Evolutionary conservation across 352 stramenopile species (phyloP).

Genomic region (Pythium folliculosum): DNA sequence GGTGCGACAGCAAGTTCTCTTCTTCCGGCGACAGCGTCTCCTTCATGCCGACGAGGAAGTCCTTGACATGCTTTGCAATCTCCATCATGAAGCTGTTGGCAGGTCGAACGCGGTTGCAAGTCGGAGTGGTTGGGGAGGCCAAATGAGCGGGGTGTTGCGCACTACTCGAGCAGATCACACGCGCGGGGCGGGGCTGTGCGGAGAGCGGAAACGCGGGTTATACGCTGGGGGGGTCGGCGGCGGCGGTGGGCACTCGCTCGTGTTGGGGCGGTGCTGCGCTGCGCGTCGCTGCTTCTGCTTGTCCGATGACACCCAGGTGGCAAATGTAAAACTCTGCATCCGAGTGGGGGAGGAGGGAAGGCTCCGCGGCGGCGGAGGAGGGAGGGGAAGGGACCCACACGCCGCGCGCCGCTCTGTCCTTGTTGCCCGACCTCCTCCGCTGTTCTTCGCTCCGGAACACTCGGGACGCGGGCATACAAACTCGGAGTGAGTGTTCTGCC

Average conservation of each 20-base stretch:
- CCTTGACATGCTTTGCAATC: conserved; percentile 77
- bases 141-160: neutral
- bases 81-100: conserved; percentile 50
- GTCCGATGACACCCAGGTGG: conserved; percentile 26
- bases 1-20: conserved; percentile 57
- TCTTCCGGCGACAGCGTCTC: conserved; percentile 70
- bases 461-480: conserved; percentile 19
- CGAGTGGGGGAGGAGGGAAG: conserved; percentile 9
- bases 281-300: conserved; percentile 5
- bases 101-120: neutral
- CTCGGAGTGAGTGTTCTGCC: conserved; percentile 17
- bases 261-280: conserved; percentile 2
- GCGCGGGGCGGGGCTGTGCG: too few relatives aligned
- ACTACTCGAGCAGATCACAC: too few relatives aligned
- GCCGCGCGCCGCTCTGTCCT: neutral
- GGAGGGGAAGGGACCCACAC: too few relatives aligned
- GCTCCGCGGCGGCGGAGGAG: neutral
- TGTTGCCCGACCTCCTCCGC: conserved; percentile 14
- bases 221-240: conserved; percentile 6
- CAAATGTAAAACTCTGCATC: conserved; percentile 35
- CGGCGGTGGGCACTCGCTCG: neutral
- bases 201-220: neutral
- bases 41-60: conserved; percentile 83
- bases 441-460: conserved; percentile 14
- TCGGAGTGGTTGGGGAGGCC: neutral